These are phyloP conservation scores for Benincasa hispida DNA, from an alignment of 306 rosid genomes.

Conservation along the genomic window DNA sequence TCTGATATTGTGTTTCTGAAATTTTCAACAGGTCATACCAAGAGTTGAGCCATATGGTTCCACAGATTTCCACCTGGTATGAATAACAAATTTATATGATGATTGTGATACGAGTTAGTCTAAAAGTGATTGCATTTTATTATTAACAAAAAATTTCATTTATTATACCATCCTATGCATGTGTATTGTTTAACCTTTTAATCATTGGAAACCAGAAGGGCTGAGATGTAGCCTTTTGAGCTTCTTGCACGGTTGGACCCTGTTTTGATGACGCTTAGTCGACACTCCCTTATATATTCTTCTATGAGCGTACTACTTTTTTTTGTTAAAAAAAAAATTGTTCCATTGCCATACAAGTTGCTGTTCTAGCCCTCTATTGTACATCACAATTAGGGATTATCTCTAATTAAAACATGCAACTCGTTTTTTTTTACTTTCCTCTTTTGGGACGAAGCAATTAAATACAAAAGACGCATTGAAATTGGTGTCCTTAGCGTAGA, in stretches of 20 bases:
- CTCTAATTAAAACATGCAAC: not conserved
- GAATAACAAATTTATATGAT: slow-evolving; percentile 2
- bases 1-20: slow-evolving; percentile 6
- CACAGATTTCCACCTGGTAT: slow-evolving; percentile 45
- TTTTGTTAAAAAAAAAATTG: too few species aligned
- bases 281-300: not conserved
- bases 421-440: not conserved
- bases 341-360: too few species aligned
- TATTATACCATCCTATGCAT: not conserved
- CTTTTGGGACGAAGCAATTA: not conserved
- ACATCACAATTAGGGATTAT: too few species aligned
- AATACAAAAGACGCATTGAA: not conserved
- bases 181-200: not conserved
- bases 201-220: not conserved
- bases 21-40: slow-evolving; percentile 20
- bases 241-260: not conserved
- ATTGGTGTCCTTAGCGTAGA: not conserved
- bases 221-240: not conserved
- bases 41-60: slow-evolving; percentile 29
- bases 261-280: not conserved
- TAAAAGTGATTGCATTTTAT: not conserved
- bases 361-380: too few species aligned
- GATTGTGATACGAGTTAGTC: not conserved
- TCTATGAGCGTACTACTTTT: not conserved
- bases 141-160: not conserved